Conservation (phyloP, 305 asterid species). For the Coffea humblotiana region DNA sequence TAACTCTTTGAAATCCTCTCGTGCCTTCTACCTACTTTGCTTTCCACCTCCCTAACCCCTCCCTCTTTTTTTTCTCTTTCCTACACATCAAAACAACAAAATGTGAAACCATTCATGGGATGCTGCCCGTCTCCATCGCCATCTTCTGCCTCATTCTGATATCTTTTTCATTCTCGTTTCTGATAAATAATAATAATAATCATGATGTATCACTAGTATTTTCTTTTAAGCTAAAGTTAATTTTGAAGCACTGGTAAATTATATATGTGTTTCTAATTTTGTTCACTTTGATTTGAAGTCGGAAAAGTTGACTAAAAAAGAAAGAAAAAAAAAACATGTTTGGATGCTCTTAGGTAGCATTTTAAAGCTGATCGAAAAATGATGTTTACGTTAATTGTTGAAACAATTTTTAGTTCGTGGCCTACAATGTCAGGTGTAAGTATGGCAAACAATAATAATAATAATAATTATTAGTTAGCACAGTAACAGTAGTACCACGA, state of each 20-base stretch:
- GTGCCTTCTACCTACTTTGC: slow-evolving; percentile 51
- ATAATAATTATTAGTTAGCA: background rate
- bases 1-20: slow-evolving; percentile 34
- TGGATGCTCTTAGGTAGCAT: background rate
- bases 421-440: background rate
- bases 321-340: background rate
- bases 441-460: background rate
- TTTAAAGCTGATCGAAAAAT: no score
- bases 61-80: slow-evolving; percentile 22
- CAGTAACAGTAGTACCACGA: background rate
- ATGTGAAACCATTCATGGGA: slow-evolving; percentile 15
- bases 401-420: background rate
- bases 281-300: background rate
- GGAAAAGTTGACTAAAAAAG: background rate
- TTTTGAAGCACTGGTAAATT: background rate
- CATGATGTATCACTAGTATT: no score
- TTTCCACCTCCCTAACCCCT: background rate
- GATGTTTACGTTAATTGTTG: background rate
- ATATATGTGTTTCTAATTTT: background rate
- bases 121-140: slow-evolving; percentile 42
- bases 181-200: no score
- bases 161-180: no score
- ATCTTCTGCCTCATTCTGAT: slow-evolving; percentile 18
- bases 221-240: no score
- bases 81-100: slow-evolving; percentile 26